These are phyloP conservation scores for Paraurostyla sp. DNA, from an alignment of 73 alveolate species.

Conservation along the genomic window DNA sequence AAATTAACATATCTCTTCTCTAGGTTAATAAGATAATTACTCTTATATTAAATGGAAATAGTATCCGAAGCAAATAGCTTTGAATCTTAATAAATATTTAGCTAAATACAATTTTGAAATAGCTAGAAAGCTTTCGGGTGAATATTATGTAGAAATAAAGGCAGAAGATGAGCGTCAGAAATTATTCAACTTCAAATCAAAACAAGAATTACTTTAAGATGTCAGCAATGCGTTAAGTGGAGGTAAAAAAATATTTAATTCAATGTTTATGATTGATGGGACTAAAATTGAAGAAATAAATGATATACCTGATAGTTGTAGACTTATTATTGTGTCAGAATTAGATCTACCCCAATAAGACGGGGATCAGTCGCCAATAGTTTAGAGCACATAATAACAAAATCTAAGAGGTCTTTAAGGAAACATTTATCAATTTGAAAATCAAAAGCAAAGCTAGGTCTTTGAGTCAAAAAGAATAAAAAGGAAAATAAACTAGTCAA, in stretches of 20 bases:
- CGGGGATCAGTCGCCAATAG: no score
- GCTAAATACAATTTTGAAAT: slow-evolving; percentile 49
- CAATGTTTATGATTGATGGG: neutral
- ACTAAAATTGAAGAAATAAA: neutral
- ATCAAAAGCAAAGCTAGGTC: neutral
- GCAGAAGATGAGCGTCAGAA: neutral
- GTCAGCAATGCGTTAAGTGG: neutral
- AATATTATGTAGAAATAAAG: slow-evolving; percentile 5
- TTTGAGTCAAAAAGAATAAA: slow-evolving; percentile 34
- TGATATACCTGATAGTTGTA: neutral
- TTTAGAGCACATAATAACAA: neutral
- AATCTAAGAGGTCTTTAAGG: neutral
- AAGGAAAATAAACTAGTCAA: neutral
- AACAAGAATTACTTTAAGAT: neutral
- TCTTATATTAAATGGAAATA: neutral
- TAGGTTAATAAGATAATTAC: neutral
- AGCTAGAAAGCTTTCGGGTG: slow-evolving; percentile 27
- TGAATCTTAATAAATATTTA: slow-evolving; percentile 13
- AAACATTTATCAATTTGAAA: neutral
- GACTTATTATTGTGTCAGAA: neutral
- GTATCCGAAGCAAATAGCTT: neutral
- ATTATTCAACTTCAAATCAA: neutral
- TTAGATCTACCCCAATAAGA: neutral
- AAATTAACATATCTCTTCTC: no score
- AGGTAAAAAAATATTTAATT: neutral